A percentile compares a stretch with the other conserved stretches of the same genome.
These are phyloP conservation scores for Penicillium digitatum DNA, from an alignment of 2,329 filamentous ascomycete species.

Conservation along the genomic window DNA sequence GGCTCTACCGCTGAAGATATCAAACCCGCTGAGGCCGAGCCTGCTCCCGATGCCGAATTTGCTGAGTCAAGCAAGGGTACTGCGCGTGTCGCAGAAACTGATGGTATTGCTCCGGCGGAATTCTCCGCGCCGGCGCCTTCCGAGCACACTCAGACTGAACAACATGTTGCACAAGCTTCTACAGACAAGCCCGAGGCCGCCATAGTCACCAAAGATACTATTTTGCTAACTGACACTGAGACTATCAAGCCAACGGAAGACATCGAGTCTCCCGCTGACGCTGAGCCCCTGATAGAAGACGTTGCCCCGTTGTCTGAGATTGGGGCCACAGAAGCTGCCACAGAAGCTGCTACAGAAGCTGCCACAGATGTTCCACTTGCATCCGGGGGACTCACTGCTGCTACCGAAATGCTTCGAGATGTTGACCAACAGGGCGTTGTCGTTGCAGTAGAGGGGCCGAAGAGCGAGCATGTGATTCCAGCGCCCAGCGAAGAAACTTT, in stretches of 20 bases:
- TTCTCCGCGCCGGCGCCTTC: neutral
- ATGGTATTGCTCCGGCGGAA: neutral
- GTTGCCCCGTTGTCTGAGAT: neutral
- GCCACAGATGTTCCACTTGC: neutral
- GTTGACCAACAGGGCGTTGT: neutral
- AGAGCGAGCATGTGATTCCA: neutral
- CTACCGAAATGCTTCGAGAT: neutral
- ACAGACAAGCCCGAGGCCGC: neutral
- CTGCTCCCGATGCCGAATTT: neutral
- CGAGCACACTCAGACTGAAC: neutral
- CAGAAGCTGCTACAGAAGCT: neutral
- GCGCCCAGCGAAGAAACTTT: neutral
- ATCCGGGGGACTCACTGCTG: neutral
- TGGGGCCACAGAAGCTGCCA: neutral
- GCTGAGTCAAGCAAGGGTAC: neutral
- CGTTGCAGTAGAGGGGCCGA: neutral
- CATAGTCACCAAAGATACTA: neutral
- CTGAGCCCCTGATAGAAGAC: neutral
- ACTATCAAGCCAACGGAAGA: neutral
- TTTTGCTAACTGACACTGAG: neutral
- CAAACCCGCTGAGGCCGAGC: neutral
- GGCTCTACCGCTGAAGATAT: neutral
- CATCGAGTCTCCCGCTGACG: neutral
- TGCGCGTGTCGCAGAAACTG: neutral
- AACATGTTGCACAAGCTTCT: neutral